A percentile compares a stretch with the other conserved stretches of the same genome.
phyloP scores from a whole-genome alignment of 192 early-diverging fungal genomes.

The Thoreauomyces humboldtii region DNA sequence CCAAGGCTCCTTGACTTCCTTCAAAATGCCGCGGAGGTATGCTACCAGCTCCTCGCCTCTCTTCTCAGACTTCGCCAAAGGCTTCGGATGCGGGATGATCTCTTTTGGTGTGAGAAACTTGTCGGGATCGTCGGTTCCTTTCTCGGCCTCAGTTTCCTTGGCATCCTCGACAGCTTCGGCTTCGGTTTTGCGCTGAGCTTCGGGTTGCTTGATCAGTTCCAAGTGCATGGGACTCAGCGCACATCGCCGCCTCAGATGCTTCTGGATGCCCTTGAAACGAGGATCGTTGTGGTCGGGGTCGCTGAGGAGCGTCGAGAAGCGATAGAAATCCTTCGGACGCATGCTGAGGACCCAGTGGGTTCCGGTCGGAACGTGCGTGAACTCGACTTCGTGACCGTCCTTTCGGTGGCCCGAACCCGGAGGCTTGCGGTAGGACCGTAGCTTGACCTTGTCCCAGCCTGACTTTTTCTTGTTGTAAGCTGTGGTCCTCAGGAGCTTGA shows the following conservation, averaged over 20 bases:
- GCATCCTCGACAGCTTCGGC: neutral
- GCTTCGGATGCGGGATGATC: neutral
- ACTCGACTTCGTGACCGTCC: constrained; percentile 24
- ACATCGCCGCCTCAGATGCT: neutral
- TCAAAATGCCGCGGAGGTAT: constrained; percentile 16
- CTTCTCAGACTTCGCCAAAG: neutral
- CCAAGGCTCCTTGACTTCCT: constrained; percentile 28
- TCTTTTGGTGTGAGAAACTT: neutral
- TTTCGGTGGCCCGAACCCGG: neutral
- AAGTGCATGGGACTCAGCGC: constrained; percentile 1
- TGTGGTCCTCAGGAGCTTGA: constrained; percentile 23
- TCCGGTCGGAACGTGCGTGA: constrained; percentile 22
- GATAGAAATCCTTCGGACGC: constrained; percentile 25
- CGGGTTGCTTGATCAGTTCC: neutral
- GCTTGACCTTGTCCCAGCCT: constrained; percentile 11
- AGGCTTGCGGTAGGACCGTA: neutral
- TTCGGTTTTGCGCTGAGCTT: neutral
- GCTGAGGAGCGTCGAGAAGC: constrained; percentile 12
- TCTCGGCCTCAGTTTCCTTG: too few relatives aligned
- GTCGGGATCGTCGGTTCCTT: neutral
- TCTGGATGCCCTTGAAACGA: constrained; percentile 7
- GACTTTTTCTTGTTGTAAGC: constrained; percentile 17
- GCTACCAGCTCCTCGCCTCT: constrained; percentile 15
- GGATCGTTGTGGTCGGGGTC: constrained; percentile 11
- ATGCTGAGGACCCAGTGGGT: constrained; percentile 28